Evolutionary conservation across 2,329 filamentous ascomycete species (phyloP).

Genomic region (Ophiostoma ips): DNA sequence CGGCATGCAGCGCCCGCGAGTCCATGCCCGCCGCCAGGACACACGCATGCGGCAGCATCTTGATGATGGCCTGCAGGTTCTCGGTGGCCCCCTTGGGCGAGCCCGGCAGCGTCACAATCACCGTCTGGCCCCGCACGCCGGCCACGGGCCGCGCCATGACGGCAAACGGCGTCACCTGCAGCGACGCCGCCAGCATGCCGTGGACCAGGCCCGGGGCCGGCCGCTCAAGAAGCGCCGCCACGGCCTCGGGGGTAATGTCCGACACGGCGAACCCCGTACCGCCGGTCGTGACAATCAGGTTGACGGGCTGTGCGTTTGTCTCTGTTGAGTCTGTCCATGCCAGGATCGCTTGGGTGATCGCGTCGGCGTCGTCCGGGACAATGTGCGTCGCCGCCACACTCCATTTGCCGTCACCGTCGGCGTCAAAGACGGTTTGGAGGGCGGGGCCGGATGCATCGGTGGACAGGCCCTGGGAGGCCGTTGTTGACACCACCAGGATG

Average conservation of each 20-base stretch:
- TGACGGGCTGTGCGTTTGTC: constrained; percentile 28
- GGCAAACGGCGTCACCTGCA: constrained; percentile 83
- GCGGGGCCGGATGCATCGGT: constrained; percentile 59
- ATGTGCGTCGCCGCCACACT: constrained; percentile 54
- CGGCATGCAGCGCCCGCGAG: constrained; percentile 64
- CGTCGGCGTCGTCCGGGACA: constrained; percentile 58
- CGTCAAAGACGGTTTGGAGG: constrained; percentile 54
- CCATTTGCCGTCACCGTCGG: constrained; percentile 59
- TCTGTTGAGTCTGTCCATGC: constrained; percentile 64
- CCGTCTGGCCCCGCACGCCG: constrained; percentile 64
- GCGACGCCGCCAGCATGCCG: constrained; percentile 77
- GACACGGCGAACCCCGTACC: constrained; percentile 82
- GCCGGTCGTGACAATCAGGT: constrained; percentile 77
- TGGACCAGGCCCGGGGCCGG: constrained; percentile 87
- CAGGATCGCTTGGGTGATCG: constrained; percentile 62
- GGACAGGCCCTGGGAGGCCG: constrained; percentile 63
- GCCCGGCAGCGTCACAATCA: constrained; percentile 82
- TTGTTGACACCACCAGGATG: constrained; percentile 82
- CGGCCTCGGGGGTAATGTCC: constrained; percentile 83
- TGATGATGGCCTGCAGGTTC: constrained; percentile 78
- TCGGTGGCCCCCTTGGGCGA: constrained; percentile 92
- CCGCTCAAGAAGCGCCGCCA: constrained; percentile 66
- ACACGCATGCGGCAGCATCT: constrained; percentile 91
- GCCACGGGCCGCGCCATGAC: constrained; percentile 94
- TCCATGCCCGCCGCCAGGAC: constrained; percentile 71